phyloP scores from a whole-genome alignment of 2,329 filamentous ascomycete species.

The Exophiala bonariae region DNA sequence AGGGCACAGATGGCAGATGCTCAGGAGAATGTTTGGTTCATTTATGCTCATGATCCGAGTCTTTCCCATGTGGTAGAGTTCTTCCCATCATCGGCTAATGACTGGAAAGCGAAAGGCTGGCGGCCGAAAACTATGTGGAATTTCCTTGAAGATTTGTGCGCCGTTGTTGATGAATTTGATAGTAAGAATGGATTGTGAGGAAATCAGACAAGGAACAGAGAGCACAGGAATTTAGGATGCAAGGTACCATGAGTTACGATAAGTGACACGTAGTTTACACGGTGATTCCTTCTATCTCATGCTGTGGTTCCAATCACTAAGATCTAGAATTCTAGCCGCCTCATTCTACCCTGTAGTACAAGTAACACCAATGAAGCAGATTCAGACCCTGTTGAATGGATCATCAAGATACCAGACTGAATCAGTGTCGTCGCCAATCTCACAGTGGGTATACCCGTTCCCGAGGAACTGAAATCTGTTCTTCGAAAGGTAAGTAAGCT shows the following conservation, averaged over 20 bases:
- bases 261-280: too few relatives aligned
- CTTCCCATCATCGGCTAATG: constrained; percentile 27
- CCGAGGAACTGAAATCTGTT: constrained; percentile 43
- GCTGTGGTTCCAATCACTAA: too few relatives aligned
- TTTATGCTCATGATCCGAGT: constrained; percentile 30
- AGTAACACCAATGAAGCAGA: too few relatives aligned
- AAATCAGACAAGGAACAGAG: too few relatives aligned
- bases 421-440: constrained; percentile 3
- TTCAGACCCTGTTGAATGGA: background rate
- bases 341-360: too few relatives aligned
- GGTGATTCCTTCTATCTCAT: too few relatives aligned
- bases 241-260: too few relatives aligned
- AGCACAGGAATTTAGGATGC: too few relatives aligned
- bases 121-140: constrained; percentile 15
- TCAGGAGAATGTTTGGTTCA: constrained; percentile 29
- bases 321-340: too few relatives aligned
- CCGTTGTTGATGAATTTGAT: background rate
- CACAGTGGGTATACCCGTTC: constrained; percentile 33
- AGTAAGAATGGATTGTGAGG: too few relatives aligned
- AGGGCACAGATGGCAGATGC: constrained; percentile 23
- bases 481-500: constrained; percentile 35
- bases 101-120: constrained; percentile 33
- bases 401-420: constrained; percentile 10
- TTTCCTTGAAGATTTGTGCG: constrained; percentile 14
- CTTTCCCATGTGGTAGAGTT: constrained; percentile 27